Evolutionary conservation across 116 monocot species (phyloP).

Genomic region (Dioscorea cayenensis): DNA sequence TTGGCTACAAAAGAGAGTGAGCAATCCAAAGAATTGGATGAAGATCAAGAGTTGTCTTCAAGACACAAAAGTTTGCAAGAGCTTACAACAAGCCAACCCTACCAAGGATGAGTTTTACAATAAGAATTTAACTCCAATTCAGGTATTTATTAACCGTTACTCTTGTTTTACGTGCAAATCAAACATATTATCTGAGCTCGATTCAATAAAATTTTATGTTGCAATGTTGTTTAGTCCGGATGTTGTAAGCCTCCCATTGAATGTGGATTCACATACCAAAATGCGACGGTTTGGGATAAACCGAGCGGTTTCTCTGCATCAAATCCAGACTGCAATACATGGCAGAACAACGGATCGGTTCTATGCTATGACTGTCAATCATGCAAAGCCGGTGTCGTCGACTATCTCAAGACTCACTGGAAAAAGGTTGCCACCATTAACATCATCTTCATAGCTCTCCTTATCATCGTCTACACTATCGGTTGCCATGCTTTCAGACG

Average conservation of each 20-base stretch:
- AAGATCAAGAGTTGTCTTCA: constrained; percentile 25
- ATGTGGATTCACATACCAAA: constrained; percentile 33
- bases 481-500: constrained; percentile 52
- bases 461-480: constrained; percentile 37
- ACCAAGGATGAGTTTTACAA: constrained; percentile 1
- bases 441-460: constrained; percentile 28
- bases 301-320: constrained; percentile 2
- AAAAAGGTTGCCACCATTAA: constrained; percentile 50
- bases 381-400: constrained; percentile 44
- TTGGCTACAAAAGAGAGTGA: constrained; percentile 21
- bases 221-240: constrained; percentile 33
- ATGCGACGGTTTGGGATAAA: constrained; percentile 34
- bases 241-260: constrained; percentile 62
- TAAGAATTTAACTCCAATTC: constrained; percentile 1
- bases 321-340: constrained; percentile 29
- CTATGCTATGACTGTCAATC: constrained; percentile 51
- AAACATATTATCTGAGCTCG: too few relatives aligned
- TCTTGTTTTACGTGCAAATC: neutral
- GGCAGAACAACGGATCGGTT: constrained; percentile 21
- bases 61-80: constrained; percentile 16
- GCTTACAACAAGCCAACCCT: constrained; percentile 3
- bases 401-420: constrained; percentile 47
- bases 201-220: neutral
- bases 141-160: neutral
- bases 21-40: constrained; percentile 9